Evolutionary conservation across 179 eudicot genomes (phyloP).

Genomic region (Beta macrorhiza): DNA sequence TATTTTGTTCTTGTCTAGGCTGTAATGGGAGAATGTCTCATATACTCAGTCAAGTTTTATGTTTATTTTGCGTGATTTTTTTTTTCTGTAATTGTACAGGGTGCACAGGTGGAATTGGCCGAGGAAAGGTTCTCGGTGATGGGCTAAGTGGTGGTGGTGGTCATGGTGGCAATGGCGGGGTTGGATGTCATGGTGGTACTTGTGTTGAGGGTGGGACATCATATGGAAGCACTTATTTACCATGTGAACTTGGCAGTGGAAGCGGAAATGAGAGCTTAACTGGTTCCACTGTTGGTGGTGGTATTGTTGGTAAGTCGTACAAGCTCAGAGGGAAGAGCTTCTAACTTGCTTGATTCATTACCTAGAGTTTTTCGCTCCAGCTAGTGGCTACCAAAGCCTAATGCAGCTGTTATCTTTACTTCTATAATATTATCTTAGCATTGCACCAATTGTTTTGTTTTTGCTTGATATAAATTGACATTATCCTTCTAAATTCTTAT

Average conservation of each 20-base stretch:
- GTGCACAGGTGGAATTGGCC: slow-evolving; percentile 78
- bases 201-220: slow-evolving; percentile 65
- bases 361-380: neutral
- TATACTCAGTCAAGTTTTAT: neutral
- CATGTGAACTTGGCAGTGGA: slow-evolving; percentile 99
- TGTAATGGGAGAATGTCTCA: neutral
- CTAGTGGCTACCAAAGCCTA: neutral
- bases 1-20: neutral
- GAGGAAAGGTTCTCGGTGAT: slow-evolving; percentile 62
- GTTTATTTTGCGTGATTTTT: neutral
- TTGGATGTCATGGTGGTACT: slow-evolving; percentile 64
- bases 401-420: neutral
- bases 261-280: slow-evolving; percentile 78
- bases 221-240: slow-evolving; percentile 78
- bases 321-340: neutral
- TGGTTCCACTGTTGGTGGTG: slow-evolving; percentile 79
- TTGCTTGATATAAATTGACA: neutral
- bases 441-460: neutral
- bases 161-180: slow-evolving; percentile 96
- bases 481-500: neutral
- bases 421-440: neutral
- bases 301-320: slow-evolving; percentile 68
- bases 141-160: slow-evolving; percentile 94
- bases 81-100: slow-evolving; percentile 45
- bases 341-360: neutral